Evolutionary conservation across 2,329 filamentous ascomycete genomes (phyloP).

Genomic region (Fonsecaea pedrosoi): DNA sequence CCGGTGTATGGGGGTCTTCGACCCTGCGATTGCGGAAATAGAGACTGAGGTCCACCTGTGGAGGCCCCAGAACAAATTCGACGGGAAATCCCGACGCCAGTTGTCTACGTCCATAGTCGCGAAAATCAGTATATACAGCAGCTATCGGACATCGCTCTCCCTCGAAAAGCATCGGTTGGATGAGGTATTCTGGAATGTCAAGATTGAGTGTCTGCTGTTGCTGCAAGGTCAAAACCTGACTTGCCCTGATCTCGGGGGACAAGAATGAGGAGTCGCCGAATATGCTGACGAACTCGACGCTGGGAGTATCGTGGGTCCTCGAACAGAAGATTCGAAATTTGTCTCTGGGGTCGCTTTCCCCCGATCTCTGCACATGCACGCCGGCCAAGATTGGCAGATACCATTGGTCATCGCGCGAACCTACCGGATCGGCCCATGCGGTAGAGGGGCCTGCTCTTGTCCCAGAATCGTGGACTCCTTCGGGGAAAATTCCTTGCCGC

Average conservation of each 20-base stretch:
- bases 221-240: neutral
- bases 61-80: slow-evolving; percentile 14
- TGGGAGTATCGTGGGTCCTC: slow-evolving; percentile 10
- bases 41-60: slow-evolving; percentile 17
- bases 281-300: slow-evolving; percentile 13
- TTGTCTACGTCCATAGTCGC: slow-evolving; percentile 24
- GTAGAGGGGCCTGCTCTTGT: neutral
- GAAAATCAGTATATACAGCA: slow-evolving; percentile 24
- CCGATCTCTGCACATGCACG: neutral
- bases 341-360: slow-evolving; percentile 9
- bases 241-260: neutral
- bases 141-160: slow-evolving; percentile 25
- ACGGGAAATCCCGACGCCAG: slow-evolving; percentile 18
- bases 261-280: slow-evolving; percentile 14
- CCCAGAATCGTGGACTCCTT: neutral
- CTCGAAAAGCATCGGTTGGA: slow-evolving; percentile 23
- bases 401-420: slow-evolving; percentile 11
- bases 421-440: neutral
- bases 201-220: slow-evolving; percentile 7
- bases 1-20: slow-evolving; percentile 23
- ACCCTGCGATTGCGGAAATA: slow-evolving; percentile 18
- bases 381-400: neutral
- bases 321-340: slow-evolving; percentile 24
- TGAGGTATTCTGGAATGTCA: slow-evolving; percentile 21
- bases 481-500: neutral